Evolutionary conservation across 495 filamentous ascomycete species (phyloP).

Genomic region (Penicillium pancosmium): DNA sequence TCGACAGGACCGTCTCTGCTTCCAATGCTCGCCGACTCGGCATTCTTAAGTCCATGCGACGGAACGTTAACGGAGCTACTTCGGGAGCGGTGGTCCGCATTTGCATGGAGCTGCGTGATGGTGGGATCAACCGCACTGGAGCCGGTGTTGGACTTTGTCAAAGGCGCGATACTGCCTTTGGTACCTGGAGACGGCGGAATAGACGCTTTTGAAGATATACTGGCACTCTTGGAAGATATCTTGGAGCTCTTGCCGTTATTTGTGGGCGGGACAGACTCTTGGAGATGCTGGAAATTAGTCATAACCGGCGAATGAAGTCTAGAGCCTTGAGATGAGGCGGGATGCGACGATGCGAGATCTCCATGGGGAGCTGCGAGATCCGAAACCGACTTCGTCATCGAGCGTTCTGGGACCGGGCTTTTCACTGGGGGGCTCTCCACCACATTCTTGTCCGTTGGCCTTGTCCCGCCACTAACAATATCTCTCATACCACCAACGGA

Average conservation of each 20-base stretch:
- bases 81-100: conserved; percentile 42
- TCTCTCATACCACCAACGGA: conserved; percentile 74
- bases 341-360: conserved; percentile 32
- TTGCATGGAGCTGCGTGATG: conserved; percentile 60
- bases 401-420: conserved; percentile 33
- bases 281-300: conserved; percentile 31
- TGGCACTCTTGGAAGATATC: conserved; percentile 56
- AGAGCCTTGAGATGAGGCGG: conserved; percentile 40
- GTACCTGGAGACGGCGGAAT: conserved; percentile 44
- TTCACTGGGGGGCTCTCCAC: conserved; percentile 28
- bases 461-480: conserved; percentile 47
- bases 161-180: conserved; percentile 42
- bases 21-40: conserved; percentile 36
- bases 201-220: conserved; percentile 55
- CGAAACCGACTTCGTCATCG: conserved; percentile 29
- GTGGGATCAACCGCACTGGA: conserved; percentile 41
- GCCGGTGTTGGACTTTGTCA: conserved; percentile 50
- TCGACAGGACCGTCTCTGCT: conserved; percentile 36
- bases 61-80: conserved; percentile 39
- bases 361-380: conserved; percentile 24
- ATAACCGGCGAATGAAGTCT: conserved; percentile 46
- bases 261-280: conserved; percentile 40
- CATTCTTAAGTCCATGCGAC: conserved; percentile 28
- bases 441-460: conserved; percentile 38
- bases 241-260: conserved; percentile 52